Evolutionary conservation across 176 grass and related monocot species (phyloP).

Genomic region (maize (Zea mays)): DNA sequence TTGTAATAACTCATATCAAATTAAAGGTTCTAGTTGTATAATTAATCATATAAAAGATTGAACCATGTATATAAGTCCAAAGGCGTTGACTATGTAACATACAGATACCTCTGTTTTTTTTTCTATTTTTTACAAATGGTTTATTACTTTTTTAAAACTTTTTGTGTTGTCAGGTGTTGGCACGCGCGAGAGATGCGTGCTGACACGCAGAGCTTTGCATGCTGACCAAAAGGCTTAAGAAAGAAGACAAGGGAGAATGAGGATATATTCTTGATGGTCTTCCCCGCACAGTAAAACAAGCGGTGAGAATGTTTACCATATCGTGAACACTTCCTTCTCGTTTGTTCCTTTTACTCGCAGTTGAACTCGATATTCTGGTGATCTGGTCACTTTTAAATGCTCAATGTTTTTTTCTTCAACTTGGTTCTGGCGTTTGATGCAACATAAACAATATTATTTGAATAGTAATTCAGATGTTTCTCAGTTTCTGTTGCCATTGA

Average conservation of each 20-base stretch:
- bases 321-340: neutral
- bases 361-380: neutral
- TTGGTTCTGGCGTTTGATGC: neutral
- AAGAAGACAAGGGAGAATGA: constrained; percentile 77
- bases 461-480: constrained; percentile 7
- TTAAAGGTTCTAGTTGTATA: too few species aligned
- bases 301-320: constrained; percentile 55
- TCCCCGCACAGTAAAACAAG: constrained; percentile 90
- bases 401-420: neutral
- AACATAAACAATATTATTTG: neutral
- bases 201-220: too few species aligned
- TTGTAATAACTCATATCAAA: too few species aligned
- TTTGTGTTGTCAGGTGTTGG: too few species aligned
- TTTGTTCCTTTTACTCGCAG: neutral
- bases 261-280: constrained; percentile 98
- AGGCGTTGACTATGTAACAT: too few species aligned
- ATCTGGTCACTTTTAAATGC: neutral
- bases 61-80: too few species aligned
- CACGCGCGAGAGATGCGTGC: too few species aligned
- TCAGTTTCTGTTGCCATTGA: neutral
- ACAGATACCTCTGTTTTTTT: too few species aligned
- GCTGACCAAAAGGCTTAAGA: constrained; percentile 70
- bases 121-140: too few species aligned
- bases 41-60: too few species aligned
- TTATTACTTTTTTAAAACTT: too few species aligned